These are phyloP conservation scores for Leishmania major DNA, from an alignment of 208 protist species.

Conservation along the genomic window DNA sequence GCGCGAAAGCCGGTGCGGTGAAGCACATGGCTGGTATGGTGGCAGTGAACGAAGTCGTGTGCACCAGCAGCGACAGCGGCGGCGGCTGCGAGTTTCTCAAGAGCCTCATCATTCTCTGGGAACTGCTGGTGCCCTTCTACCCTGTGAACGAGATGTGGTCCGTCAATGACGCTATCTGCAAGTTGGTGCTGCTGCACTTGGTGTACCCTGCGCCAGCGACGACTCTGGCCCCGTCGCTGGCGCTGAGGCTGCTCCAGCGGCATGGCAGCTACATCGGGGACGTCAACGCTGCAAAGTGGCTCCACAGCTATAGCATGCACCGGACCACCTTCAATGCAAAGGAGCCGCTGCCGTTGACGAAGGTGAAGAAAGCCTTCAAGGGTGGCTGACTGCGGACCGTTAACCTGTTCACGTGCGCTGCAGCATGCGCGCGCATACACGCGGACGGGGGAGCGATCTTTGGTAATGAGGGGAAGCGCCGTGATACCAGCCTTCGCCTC, in stretches of 20 bases:
- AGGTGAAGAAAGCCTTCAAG: slow-evolving; percentile 64
- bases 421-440: background rate
- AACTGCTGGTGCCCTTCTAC: slow-evolving; percentile 74
- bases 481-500: background rate
- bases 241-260: slow-evolving; percentile 52
- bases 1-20: background rate
- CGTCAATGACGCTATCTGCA: slow-evolving; percentile 68
- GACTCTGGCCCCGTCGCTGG: slow-evolving; percentile 29
- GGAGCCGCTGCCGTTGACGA: slow-evolving; percentile 43
- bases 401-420: background rate
- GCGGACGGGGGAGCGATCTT: background rate
- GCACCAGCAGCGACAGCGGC: slow-evolving; percentile 7
- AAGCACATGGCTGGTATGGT: slow-evolving; percentile 9
- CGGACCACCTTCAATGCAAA: slow-evolving; percentile 36
- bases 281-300: slow-evolving; percentile 37
- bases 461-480: background rate
- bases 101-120: slow-evolving; percentile 49
- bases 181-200: slow-evolving; percentile 58
- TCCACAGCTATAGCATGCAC: slow-evolving; percentile 60
- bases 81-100: slow-evolving; percentile 63
- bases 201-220: slow-evolving; percentile 27
- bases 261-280: slow-evolving; percentile 66
- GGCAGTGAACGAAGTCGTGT: slow-evolving; percentile 12
- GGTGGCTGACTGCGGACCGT: background rate
- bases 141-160: slow-evolving; percentile 82